Evolutionary conservation across 2,329 filamentous ascomycete genomes (phyloP).

Genomic region (Alternaria conjuncta): DNA sequence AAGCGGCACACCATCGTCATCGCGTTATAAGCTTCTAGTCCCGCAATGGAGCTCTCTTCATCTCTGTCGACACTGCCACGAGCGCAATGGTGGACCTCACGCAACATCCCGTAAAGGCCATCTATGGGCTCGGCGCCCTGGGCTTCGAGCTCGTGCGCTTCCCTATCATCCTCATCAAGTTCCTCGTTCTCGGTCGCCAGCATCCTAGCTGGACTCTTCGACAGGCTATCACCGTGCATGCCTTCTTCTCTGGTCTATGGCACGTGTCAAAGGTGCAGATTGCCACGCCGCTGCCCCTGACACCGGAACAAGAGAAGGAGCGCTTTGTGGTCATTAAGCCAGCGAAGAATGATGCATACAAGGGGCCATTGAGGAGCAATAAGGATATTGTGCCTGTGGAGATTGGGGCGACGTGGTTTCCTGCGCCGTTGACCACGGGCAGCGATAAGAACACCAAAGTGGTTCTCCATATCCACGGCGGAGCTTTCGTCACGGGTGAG

Average conservation of each 20-base stretch:
- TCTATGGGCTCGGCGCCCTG: constrained; percentile 48
- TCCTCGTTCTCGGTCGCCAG: constrained; percentile 46
- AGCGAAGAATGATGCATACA: constrained; percentile 28
- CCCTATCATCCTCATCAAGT: constrained; percentile 51
- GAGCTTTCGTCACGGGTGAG: constrained; percentile 54
- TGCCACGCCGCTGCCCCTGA: constrained; percentile 41
- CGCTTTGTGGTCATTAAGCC: constrained; percentile 46
- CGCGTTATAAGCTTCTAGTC: neutral
- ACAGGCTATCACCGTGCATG: constrained; percentile 47
- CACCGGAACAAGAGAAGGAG: constrained; percentile 48
- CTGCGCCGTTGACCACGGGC: constrained; percentile 27
- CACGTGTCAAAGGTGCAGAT: constrained; percentile 40
- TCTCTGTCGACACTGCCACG: neutral
- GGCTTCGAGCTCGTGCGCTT: constrained; percentile 44
- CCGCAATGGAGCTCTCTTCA: neutral
- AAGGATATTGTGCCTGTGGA: constrained; percentile 44
- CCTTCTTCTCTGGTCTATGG: constrained; percentile 43
- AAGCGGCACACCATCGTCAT: neutral
- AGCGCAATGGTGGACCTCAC: constrained; percentile 25
- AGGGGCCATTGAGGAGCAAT: constrained; percentile 40
- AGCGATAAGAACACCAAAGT: constrained; percentile 37
- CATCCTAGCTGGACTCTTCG: constrained; percentile 49
- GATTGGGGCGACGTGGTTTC: constrained; percentile 54
- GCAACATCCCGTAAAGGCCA: constrained; percentile 50
- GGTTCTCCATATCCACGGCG: constrained; percentile 58